Evolutionary conservation across 805 yeast species (phyloP), one percentile per base, ranked within the genome.

Genomic region (Metschnikowia hibisci): DNA sequence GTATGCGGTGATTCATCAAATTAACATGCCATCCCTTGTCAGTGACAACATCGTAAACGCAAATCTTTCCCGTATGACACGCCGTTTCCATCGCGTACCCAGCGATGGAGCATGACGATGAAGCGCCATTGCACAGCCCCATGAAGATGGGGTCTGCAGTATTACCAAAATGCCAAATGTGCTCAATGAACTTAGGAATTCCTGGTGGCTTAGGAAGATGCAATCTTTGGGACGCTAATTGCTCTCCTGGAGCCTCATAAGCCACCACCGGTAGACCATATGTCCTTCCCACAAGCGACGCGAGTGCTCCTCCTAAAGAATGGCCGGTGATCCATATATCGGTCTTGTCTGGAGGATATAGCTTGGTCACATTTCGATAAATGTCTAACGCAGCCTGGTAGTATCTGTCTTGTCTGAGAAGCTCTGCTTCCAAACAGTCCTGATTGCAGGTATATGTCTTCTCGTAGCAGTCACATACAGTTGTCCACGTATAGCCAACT

Each of bases 31-130:
- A 91, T 2, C 97, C 97, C 50, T 76, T 68, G 53, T 93, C 98
- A 3, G 76, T 74, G 10, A 90, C 96, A 9, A 84, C 90, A 56
- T 93, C 98, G 64, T 91, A 93, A 23, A 83, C 74, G 62, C 98
- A 93, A 42, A 80, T 79, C 60, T 76, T 76, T 0, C 98, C 99
- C 0, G 96, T 77, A 61, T 93, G 99, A 60, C 99, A 93, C 35
- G 82, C 83, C 0, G 96, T 83, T 57, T 93, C 99, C 96, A 93
- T 83, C 9, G 98, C 99, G 62, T 88, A 93, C 0, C 99, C 99
- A 1, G 87, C 96, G 7, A 87, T 73, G 46, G 91, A 82, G 63
- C 99, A 93, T 1, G 90, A 65, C 0, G 95, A 83, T 4, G 91
- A 80, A 0, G 93, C 95, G 8, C 99, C 99, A 57, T 86, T 89